Conservation (phyloP, 2,329 filamentous ascomycete genomes). For the Beauveria pseudobassiana region DNA sequence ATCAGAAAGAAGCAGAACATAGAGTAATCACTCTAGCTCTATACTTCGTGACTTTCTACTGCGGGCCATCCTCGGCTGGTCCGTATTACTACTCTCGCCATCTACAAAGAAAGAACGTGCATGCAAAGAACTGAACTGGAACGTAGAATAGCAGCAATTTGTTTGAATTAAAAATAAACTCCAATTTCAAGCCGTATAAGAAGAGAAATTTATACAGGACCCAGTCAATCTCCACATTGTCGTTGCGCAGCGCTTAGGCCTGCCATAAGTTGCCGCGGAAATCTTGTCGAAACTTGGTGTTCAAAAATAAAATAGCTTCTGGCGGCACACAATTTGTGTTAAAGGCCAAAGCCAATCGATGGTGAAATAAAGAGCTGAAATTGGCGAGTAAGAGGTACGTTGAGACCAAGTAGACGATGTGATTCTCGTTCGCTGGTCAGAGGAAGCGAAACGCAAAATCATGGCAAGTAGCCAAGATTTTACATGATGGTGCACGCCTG, state of each 20-base stretch:
- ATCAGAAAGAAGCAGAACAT: too few relatives aligned
- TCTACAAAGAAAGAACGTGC: not conserved
- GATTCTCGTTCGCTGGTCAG: not conserved
- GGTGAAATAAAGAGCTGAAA: constrained; percentile 1
- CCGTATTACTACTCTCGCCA: not conserved
- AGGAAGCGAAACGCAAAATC: not conserved
- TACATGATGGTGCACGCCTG: constrained; percentile 3
- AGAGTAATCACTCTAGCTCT: too few relatives aligned
- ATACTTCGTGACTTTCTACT: too few relatives aligned
- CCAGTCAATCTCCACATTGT: not conserved
- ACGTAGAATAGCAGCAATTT: not conserved
- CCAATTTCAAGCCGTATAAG: constrained; percentile 1
- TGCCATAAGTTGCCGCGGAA: not conserved
- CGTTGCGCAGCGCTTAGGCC: not conserved
- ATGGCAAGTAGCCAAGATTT: not conserved
- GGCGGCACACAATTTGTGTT: not conserved
- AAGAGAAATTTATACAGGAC: not conserved
- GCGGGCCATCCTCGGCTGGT: not conserved
- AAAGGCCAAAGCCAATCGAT: not conserved
- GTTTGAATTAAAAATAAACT: not conserved
- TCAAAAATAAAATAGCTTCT: not conserved
- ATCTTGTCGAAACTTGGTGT: not conserved
- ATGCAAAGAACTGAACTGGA: not conserved
- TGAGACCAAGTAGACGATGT: not conserved
- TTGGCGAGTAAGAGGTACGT: not conserved